These are phyloP conservation scores for Catenaria anguillulae DNA, from an alignment of 371 early-diverging fungal species.

Conservation along the genomic window DNA sequence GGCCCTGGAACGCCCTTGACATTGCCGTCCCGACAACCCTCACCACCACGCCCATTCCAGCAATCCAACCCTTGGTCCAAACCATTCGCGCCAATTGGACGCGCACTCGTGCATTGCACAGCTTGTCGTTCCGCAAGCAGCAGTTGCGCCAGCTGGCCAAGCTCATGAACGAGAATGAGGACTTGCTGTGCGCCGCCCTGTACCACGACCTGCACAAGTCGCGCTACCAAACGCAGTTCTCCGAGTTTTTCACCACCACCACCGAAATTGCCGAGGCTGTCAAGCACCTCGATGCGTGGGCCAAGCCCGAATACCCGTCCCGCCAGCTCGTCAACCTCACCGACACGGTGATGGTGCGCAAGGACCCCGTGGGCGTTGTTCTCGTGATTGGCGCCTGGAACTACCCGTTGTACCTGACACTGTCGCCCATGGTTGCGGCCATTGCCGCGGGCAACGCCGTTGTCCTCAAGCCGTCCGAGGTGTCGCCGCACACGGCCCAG, in stretches of 20 bases:
- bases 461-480: constrained; percentile 80
- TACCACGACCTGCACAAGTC: constrained; percentile 48
- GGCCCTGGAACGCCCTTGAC: no score
- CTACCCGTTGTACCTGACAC: constrained; percentile 54
- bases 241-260: constrained; percentile 29
- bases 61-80: no score
- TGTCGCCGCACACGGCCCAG: constrained; percentile 51
- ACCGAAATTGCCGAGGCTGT: constrained; percentile 38
- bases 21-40: no score
- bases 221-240: constrained; percentile 16
- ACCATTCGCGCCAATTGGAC: no score
- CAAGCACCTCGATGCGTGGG: constrained; percentile 15
- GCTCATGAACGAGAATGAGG: constrained; percentile 51
- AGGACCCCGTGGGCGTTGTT: constrained; percentile 65
- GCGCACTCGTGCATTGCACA: no score
- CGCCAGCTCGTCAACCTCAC: constrained; percentile 1
- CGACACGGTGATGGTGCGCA: constrained; percentile 27
- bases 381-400: constrained; percentile 64
- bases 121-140: constrained; percentile 38
- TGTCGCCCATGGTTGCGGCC: constrained; percentile 66
- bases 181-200: constrained; percentile 44
- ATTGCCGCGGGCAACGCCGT: constrained; percentile 79
- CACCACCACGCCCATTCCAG: no score
- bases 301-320: constrained; percentile 10
- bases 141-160: constrained; percentile 50